Conservation (phyloP, 129 eudicot genomes). For the Smallanthus sonchifolius region DNA sequence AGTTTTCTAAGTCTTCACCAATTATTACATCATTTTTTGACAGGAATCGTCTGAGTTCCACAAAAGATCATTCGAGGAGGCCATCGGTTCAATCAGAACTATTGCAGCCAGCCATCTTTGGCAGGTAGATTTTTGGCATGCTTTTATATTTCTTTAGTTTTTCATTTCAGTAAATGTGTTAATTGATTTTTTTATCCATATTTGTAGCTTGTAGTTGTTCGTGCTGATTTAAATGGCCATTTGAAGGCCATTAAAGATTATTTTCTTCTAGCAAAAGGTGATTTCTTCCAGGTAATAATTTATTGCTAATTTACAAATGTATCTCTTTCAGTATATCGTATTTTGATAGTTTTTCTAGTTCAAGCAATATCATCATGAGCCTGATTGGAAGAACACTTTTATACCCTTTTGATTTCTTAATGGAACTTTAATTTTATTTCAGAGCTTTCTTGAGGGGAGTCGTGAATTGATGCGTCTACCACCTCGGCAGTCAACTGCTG, state of each 20-base stretch:
- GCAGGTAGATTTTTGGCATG: slow-evolving; percentile 54
- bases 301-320: neutral
- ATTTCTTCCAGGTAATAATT: slow-evolving; percentile 80
- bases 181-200: slow-evolving; percentile 3
- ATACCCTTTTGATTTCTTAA: neutral
- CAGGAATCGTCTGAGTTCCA: slow-evolving; percentile 95
- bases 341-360: neutral
- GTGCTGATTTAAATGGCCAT: slow-evolving; percentile 90
- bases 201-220: slow-evolving; percentile 91
- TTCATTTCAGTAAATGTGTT: neutral
- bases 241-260: slow-evolving; percentile 91
- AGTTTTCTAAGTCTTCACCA: neutral
- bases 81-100: slow-evolving; percentile 67
- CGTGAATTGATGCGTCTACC: slow-evolving; percentile 90
- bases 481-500: slow-evolving; percentile 95
- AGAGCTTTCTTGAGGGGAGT: slow-evolving; percentile 92
- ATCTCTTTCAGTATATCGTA: neutral
- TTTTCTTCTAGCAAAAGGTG: slow-evolving; percentile 94
- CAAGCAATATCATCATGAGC: neutral
- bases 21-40: slow-evolving; percentile 6
- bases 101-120: slow-evolving; percentile 97
- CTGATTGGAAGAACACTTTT: neutral
- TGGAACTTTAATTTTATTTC: slow-evolving; percentile 9
- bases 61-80: slow-evolving; percentile 79
- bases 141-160: slow-evolving; percentile 11